Conservation (phyloP, 768 basidiomycete genomes). For the Jaapia argillacea region DNA sequence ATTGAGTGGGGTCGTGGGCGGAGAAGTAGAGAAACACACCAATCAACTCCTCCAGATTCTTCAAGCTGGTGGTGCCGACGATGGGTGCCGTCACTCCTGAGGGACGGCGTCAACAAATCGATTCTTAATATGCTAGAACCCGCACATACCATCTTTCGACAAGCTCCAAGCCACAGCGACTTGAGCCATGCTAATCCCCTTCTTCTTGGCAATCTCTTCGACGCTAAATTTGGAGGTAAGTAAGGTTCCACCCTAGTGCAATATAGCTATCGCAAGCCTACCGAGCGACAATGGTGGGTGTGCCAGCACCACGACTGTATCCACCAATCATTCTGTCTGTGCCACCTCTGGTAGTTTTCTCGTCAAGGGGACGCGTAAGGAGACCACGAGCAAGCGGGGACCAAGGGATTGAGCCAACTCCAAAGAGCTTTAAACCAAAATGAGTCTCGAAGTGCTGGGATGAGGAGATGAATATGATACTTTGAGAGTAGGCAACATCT, state of each 20-base stretch:
- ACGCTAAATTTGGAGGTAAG: conserved; percentile 12
- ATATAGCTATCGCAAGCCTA: background rate
- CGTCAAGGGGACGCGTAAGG: conserved; percentile 15
- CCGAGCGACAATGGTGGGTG: background rate
- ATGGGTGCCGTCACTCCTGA: conserved; percentile 23
- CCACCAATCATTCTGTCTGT: conserved; percentile 6
- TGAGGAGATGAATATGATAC: conserved; percentile 3
- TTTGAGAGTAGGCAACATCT: conserved; percentile 22
- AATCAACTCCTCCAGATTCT: conserved; percentile 22
- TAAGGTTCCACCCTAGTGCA: background rate
- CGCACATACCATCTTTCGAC: conserved; percentile 13
- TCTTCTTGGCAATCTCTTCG: conserved; percentile 26
- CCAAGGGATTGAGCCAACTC: conserved; percentile 33
- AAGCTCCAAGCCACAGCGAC: conserved; percentile 26
- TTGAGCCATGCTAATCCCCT: conserved; percentile 26
- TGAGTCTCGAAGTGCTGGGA: background rate
- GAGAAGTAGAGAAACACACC: conserved; percentile 5
- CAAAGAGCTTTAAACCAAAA: conserved; percentile 12
- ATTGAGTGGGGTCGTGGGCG: background rate
- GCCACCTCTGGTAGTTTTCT: conserved; percentile 11
- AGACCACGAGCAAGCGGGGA: conserved; percentile 21
- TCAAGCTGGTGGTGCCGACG: conserved; percentile 23
- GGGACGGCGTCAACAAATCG: no score
- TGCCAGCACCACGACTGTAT: background rate
- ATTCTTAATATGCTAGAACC: background rate